Evolutionary conservation across 176 grass and related monocot species (phyloP).

Genomic region (Paspalum notatum): DNA sequence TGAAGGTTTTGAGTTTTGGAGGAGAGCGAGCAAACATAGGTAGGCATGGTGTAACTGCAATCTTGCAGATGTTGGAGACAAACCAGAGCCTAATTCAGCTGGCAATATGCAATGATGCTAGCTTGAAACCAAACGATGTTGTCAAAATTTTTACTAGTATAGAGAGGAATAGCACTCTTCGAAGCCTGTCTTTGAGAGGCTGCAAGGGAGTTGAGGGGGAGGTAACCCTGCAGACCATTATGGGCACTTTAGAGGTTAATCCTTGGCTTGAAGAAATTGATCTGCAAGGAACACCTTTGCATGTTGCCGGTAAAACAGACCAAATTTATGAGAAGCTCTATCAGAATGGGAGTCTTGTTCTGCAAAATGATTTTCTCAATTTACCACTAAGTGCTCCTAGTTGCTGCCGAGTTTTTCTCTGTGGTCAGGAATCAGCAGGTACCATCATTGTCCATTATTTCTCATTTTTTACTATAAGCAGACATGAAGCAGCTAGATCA

Average conservation of each 20-base stretch:
- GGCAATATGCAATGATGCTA: conserved; percentile 62
- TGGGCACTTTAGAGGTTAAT: conserved; percentile 76
- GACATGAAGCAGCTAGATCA: background rate
- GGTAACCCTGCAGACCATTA: conserved; percentile 66
- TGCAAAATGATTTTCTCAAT: conserved; percentile 69
- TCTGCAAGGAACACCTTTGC: conserved; percentile 78
- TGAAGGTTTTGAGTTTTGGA: conserved; percentile 78
- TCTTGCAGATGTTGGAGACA: conserved; percentile 85
- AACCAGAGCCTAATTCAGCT: conserved; percentile 74
- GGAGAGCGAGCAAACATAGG: conserved; percentile 59
- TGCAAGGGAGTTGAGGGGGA: conserved; percentile 84
- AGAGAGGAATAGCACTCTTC: conserved; percentile 79
- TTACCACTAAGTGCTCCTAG: conserved; percentile 65
- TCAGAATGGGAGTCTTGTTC: conserved; percentile 66
- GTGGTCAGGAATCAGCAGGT: conserved; percentile 76
- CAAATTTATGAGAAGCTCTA: conserved; percentile 88
- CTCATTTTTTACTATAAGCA: conserved; percentile 13
- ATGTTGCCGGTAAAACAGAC: conserved; percentile 61
- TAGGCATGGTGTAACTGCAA: conserved; percentile 60
- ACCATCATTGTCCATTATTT: conserved; percentile 4
- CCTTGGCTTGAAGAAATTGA: conserved; percentile 99
- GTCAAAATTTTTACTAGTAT: conserved; percentile 76
- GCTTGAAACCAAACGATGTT: conserved; percentile 73
- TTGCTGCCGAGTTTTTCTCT: conserved; percentile 76
- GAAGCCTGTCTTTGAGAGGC: conserved; percentile 63